Base-by-base conservation (phyloP, 768 basidiomycete genomes). In the Leccinum ochraceum region DNA sequence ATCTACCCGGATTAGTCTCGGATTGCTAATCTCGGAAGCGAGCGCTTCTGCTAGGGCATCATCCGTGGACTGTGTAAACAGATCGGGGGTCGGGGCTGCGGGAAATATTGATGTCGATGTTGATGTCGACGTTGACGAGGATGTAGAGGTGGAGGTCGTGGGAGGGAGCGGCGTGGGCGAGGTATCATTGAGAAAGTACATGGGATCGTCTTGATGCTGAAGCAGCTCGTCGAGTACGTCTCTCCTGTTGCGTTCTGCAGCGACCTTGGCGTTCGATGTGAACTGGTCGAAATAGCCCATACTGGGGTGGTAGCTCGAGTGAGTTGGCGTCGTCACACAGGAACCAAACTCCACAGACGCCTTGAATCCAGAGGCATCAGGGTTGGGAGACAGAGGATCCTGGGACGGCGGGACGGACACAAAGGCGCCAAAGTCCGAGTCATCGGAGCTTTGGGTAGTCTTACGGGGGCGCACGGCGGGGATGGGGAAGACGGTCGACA, bases 201-300 rank as follows among this genome's bases (percentile, higher is more conserved):
- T 70, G 1, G 88, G 88, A 69, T 91, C 88, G 54, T 89, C 86
- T 71, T 90, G 82, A 60, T 88, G 83, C 60, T 79, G 65, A 39
- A 90, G 69, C 37, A 91, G 71, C 68, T 92, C 89, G 50, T 87
- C 83, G 53, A 91, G 75, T 6, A 90, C 75, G 24, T 74, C 78
- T 58, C 79, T 79, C 60, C 82, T 77, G 54, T 80, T 85, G 42
- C 76, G 77, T 54, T 84, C 83, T 0, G 81, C 78, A 10, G 85
- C 81, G 0, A 74, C 74, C 66, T 79, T 86, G 11, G 89, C 87
- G 36, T 79, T 79, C 53, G 82, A 77, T 3, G 81, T 80, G 58
- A 90, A 87, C 51, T 77, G 76, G 59, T 84, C 85, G 67, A 89
- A 88, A 71, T 89, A 90, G 36, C 69, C 74, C 30, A 81, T 71